Evolutionary conservation across 208 protist genomes (phyloP), one percentile per base, ranked within the genome.

Genomic region (Angomonas deanei): DNA sequence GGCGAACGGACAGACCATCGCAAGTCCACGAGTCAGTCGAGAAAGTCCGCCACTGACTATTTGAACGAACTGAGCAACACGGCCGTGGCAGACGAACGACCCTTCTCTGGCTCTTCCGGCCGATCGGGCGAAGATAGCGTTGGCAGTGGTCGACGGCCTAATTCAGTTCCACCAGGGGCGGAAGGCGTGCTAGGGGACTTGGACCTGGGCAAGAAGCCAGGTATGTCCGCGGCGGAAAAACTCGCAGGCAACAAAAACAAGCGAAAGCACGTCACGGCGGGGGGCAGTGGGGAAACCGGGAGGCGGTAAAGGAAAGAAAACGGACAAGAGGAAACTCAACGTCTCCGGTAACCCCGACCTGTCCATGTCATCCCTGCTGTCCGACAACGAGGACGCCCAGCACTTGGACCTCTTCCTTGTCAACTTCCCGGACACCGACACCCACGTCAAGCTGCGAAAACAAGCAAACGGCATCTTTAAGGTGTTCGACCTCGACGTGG

Each of bases 361-460:
- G 19, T 50, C 42, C 17, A 13, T 50, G 42, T 60, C 55, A 1
- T 33, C 31, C 28, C 33, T 60, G 2, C 33, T 60, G 3, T 48
- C 32, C 28, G 55, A 60, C 30, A 66, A 66, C 28, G 71, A 73
- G 28, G 76, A 79, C 47, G 62, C 78, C 33, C 27, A 72, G 26
- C 55, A 73, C 13, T 69, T 86, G 33, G 63, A 80, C 36, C 34
- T 81, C 21, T 85, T 89, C 48, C 55, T 88, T 6, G 70, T 67
- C 24, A 74, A 81, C 58, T 88, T 92, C 58, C 86, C 86, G 0
- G 77, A 92, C 48, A 71, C 82, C 39, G 61, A 73, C 55, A 30
- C 73, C 11, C 86, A 92, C 55, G 82, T 92, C 39, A 71, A 70
- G 47, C 68, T 92, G 49, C 78, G 82, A 15, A 75, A 68, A 15